These are phyloP conservation scores for Xylariomycetidae sp. DNA, from an alignment of 2,329 filamentous ascomycete genomes.

Conservation along the genomic window DNA sequence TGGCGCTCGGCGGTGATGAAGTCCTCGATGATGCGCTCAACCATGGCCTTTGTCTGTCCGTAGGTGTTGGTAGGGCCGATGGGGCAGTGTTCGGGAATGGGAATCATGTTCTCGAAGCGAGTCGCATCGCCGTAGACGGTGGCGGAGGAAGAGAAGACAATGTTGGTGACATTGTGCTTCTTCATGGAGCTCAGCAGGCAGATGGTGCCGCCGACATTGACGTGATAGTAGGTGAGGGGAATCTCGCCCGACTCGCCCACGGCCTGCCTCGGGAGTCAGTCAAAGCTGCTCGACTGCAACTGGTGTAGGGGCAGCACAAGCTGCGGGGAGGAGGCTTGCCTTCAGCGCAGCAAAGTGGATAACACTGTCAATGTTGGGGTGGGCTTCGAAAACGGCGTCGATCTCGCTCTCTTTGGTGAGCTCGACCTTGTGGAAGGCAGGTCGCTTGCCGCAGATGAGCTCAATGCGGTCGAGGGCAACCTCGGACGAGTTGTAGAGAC, in stretches of 20 bases:
- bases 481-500: slow-evolving; percentile 90
- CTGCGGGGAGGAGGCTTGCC: slow-evolving; percentile 40
- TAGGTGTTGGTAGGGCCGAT: slow-evolving; percentile 97
- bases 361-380: slow-evolving; percentile 93
- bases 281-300: slow-evolving; percentile 4
- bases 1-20: slow-evolving; percentile 80
- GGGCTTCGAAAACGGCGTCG: slow-evolving; percentile 79
- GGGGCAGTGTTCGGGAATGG: slow-evolving; percentile 94
- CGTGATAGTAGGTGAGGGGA: slow-evolving; percentile 93
- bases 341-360: slow-evolving; percentile 99
- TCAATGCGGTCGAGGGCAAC: slow-evolving; percentile 94
- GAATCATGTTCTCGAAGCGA: slow-evolving; percentile 95
- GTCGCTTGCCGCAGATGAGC: slow-evolving; percentile 82
- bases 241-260: slow-evolving; percentile 93
- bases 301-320: neutral
- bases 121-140: slow-evolving; percentile 98
- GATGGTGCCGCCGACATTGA: slow-evolving; percentile 93
- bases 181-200: slow-evolving; percentile 81
- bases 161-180: slow-evolving; percentile 86
- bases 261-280: slow-evolving; percentile 50
- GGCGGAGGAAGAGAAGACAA: slow-evolving; percentile 96
- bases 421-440: slow-evolving; percentile 78
- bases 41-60: slow-evolving; percentile 89
- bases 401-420: slow-evolving; percentile 79
- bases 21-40: slow-evolving; percentile 89